Evolutionary conservation across 108 stramenopile species (phyloP).

Genomic region (Phaeodactylum tricornutum): DNA sequence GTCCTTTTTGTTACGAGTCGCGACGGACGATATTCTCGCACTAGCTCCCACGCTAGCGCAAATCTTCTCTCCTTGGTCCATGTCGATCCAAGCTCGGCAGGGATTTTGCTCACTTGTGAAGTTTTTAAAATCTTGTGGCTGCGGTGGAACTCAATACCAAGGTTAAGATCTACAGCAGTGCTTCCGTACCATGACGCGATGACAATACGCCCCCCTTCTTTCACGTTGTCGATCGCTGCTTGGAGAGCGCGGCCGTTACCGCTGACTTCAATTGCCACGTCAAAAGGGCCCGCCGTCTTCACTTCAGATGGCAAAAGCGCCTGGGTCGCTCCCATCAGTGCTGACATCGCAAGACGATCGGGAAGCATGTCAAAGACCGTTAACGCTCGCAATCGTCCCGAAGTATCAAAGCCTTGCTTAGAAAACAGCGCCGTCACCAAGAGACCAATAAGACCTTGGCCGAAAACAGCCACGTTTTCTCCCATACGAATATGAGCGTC

Average conservation of each 20-base stretch:
- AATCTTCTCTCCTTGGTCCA: slow-evolving; percentile 87
- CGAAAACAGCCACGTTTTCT: slow-evolving; percentile 83
- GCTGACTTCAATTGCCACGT: slow-evolving; percentile 86
- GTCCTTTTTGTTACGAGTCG: slow-evolving; percentile 50
- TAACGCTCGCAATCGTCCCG: slow-evolving; percentile 27
- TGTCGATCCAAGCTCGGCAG: slow-evolving; percentile 42
- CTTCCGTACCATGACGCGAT: slow-evolving; percentile 88
- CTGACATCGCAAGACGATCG: slow-evolving; percentile 58
- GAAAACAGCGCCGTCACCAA: slow-evolving; percentile 69
- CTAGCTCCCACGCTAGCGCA: slow-evolving; percentile 70
- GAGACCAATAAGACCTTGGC: slow-evolving; percentile 88
- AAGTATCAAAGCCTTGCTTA: not conserved
- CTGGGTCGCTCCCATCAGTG: slow-evolving; percentile 66
- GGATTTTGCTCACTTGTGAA: slow-evolving; percentile 81
- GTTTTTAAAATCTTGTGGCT: slow-evolving; percentile 76
- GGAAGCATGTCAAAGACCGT: slow-evolving; percentile 70
- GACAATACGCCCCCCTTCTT: slow-evolving; percentile 68
- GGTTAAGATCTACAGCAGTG: slow-evolving; percentile 52
- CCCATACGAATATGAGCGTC: slow-evolving; percentile 78
- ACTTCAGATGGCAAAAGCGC: slow-evolving; percentile 50
- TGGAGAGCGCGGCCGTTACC: slow-evolving; percentile 76
- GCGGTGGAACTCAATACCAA: slow-evolving; percentile 89
- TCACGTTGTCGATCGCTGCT: slow-evolving; percentile 71
- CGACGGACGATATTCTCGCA: slow-evolving; percentile 60
- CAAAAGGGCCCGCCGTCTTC: slow-evolving; percentile 52